These are phyloP conservation scores for Aspergillus egyptiacus DNA, from an alignment of 495 filamentous ascomycete species.

Conservation along the genomic window DNA sequence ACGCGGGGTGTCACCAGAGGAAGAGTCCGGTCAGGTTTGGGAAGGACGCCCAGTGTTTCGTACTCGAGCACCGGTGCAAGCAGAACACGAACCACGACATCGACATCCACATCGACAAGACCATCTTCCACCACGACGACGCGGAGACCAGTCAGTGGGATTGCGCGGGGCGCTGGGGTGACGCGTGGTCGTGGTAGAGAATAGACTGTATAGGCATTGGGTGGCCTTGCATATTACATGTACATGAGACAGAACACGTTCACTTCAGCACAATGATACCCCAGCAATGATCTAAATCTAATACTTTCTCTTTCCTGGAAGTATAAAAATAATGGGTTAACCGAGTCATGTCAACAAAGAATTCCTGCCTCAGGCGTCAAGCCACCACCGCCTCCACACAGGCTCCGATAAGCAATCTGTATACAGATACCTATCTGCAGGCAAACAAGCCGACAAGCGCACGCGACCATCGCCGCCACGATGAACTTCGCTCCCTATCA, in stretches of 20 bases:
- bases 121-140: conserved; percentile 34
- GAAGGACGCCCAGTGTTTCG: conserved; percentile 36
- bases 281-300: not conserved
- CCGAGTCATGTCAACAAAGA: not conserved
- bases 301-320: not conserved
- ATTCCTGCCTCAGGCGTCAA: conserved; percentile 17
- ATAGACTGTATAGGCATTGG: conserved; percentile 7
- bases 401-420: conserved; percentile 20
- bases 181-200: conserved; percentile 36
- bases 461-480: not conserved
- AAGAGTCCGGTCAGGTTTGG: conserved; percentile 44
- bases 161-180: conserved; percentile 42
- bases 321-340: not conserved
- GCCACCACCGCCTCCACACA: conserved; percentile 14
- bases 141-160: conserved; percentile 46
- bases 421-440: too few species aligned
- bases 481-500: conserved; percentile 99
- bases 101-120: conserved; percentile 10
- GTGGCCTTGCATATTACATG: not conserved
- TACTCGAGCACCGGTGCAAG: conserved; percentile 23
- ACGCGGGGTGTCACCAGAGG: conserved; percentile 43
- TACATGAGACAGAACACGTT: not conserved
- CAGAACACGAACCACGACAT: conserved; percentile 23
- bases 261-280: conserved; percentile 25
- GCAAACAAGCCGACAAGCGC: not conserved